Percentiles rank a stretch among this genome's conserved stretches.
Conservation (phyloP, 2,329 filamentous ascomycete genomes). For the Leptosphaerulina australis region DNA sequence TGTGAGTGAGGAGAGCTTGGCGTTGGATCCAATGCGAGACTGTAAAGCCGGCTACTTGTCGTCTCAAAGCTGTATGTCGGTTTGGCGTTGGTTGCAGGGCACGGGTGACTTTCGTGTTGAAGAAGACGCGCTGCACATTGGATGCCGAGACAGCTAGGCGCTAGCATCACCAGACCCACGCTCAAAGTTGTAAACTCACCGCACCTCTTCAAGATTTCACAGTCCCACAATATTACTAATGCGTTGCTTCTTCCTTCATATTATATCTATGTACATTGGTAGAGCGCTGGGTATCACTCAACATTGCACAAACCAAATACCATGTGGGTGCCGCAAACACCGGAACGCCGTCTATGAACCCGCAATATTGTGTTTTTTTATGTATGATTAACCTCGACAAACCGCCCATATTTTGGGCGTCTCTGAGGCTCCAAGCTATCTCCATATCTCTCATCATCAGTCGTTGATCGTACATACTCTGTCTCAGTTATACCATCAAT, state of each 20-base stretch:
- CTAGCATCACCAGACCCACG: conserved; percentile 16
- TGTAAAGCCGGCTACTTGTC: conserved; percentile 27
- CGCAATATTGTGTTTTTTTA: background rate
- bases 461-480: background rate
- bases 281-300: conserved; percentile 14
- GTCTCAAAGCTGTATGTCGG: conserved; percentile 24
- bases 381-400: conserved; percentile 16
- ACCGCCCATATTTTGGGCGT: conserved; percentile 14
- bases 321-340: background rate
- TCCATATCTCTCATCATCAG: background rate
- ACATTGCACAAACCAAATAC: background rate
- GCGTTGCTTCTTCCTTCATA: background rate
- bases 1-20: conserved; percentile 12
- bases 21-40: conserved; percentile 20
- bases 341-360: conserved; percentile 5
- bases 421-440: background rate
- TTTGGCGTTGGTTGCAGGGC: conserved; percentile 27
- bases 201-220: conserved; percentile 18
- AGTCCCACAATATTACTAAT: conserved; percentile 21
- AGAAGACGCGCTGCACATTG: conserved; percentile 29
- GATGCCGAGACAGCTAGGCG: conserved; percentile 26
- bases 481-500: background rate
- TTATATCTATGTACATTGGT: background rate
- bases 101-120: conserved; percentile 23
- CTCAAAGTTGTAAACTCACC: conserved; percentile 14